Percentiles rank a stretch among this genome's conserved stretches.
These are phyloP conservation scores for Syncephalis plumigaleata DNA, from an alignment of 371 early-diverging fungal genomes.

Conservation along the genomic window DNA sequence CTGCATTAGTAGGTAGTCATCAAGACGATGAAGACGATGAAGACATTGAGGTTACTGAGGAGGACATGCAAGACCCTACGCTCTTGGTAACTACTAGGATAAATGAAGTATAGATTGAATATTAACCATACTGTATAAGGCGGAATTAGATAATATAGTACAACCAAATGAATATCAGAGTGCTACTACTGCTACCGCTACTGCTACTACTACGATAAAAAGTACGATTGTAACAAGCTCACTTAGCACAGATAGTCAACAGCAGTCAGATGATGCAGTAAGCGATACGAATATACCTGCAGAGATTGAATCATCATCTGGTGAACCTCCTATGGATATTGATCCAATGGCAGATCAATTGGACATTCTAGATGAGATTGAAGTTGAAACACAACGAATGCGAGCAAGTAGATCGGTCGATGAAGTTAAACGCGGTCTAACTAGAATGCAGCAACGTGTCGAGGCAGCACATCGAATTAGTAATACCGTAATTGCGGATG, in stretches of 20 bases:
- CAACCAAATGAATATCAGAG: no score
- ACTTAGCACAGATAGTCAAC: no score
- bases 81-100: slow-evolving; percentile 11
- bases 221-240: no score
- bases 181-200: no score
- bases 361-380: not conserved
- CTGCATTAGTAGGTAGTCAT: slow-evolving; percentile 5
- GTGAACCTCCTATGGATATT: not conserved
- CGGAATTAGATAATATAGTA: no score
- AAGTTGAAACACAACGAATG: not conserved
- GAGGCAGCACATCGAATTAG: no score
- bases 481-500: no score
- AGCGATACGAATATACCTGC: not conserved
- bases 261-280: no score
- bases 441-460: not conserved
- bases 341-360: slow-evolving; percentile 1
- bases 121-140: no score
- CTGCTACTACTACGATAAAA: no score
- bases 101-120: not conserved
- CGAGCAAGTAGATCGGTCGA: not conserved
- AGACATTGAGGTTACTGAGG: slow-evolving; percentile 23
- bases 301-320: not conserved
- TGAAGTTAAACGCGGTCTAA: not conserved
- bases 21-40: slow-evolving; percentile 12
- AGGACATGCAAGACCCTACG: slow-evolving; percentile 22